phyloP scores from a whole-genome alignment of 495 filamentous ascomycete species.

The Neurospora terricola region DNA sequence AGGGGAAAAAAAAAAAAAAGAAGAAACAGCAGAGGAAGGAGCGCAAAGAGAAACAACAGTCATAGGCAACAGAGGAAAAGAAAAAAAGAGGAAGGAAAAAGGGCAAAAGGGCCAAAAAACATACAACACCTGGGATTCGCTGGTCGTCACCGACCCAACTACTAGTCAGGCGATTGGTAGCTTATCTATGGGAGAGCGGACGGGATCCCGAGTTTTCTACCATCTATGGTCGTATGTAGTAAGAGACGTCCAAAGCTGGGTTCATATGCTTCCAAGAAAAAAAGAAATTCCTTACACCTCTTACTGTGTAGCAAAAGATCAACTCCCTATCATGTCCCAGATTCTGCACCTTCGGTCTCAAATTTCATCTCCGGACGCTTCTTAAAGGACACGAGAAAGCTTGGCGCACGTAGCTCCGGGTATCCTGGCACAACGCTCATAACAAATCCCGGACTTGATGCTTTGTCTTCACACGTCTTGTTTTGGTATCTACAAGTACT shows the following conservation, averaged over 20 bases:
- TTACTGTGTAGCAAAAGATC: neutral
- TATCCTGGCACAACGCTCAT: too few relatives aligned
- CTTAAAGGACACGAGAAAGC: too few relatives aligned
- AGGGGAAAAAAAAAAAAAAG: too few relatives aligned
- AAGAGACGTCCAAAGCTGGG: neutral
- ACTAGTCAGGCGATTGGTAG: slow-evolving; percentile 23
- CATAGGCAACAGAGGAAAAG: too few relatives aligned
- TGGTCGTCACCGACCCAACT: slow-evolving; percentile 40
- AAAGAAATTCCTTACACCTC: neutral
- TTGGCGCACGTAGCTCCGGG: too few relatives aligned
- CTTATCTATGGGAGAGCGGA: slow-evolving; percentile 5
- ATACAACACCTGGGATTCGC: slow-evolving; percentile 21
- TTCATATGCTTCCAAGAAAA: neutral
- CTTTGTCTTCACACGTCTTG: neutral
- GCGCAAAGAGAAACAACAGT: too few relatives aligned
- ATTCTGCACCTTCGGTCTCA: too few relatives aligned
- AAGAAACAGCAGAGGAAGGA: too few relatives aligned
- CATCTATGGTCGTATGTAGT: neutral
- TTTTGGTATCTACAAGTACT: neutral
- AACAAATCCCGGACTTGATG: neutral
- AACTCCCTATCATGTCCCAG: neutral
- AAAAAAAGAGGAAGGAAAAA: too few relatives aligned
- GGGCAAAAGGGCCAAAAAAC: neutral
- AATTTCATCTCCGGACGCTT: too few relatives aligned
- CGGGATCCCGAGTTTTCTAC: neutral